Conservation (phyloP, 1,284 basidiomycete genomes). For the Neotropicomus parvogracilis region DNA sequence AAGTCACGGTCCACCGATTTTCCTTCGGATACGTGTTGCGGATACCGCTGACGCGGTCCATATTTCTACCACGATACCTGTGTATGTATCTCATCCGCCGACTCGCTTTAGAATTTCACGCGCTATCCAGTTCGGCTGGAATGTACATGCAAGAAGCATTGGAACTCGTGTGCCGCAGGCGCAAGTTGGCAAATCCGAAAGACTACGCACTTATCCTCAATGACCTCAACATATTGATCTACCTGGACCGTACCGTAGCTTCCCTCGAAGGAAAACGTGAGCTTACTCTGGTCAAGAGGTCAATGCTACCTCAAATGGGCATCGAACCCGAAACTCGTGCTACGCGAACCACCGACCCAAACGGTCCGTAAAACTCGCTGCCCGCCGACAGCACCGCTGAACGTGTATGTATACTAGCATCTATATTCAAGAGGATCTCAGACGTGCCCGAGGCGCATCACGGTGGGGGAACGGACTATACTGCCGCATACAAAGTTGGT, state of each 20-base stretch:
- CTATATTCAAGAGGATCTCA: conserved; percentile 84
- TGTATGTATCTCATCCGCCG: conserved; percentile 49
- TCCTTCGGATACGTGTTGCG: conserved; percentile 75
- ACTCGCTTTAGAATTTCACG: background rate
- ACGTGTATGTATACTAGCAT: conserved; percentile 50
- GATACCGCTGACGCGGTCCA: conserved; percentile 78
- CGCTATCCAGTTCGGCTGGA: conserved; percentile 66
- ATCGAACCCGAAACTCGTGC: conserved; percentile 58
- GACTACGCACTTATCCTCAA: conserved; percentile 83
- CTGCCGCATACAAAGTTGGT: conserved; percentile 78
- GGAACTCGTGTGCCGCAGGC: conserved; percentile 77
- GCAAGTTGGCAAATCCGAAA: conserved; percentile 68
- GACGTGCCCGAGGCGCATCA: conserved; percentile 68
- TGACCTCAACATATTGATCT: conserved; percentile 79
- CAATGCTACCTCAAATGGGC: conserved; percentile 68
- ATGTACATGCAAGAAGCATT: conserved; percentile 98
- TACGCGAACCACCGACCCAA: conserved; percentile 81
- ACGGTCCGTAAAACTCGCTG: conserved; percentile 52
- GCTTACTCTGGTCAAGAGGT: conserved; percentile 78
- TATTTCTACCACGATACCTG: conserved; percentile 82
- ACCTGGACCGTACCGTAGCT: conserved; percentile 93
- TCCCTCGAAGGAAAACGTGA: conserved; percentile 86
- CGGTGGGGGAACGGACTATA: conserved; percentile 57
- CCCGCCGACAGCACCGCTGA: background rate
- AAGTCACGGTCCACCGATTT: conserved; percentile 74